These are phyloP conservation scores for Brassica carinata DNA, from an alignment of 345 rosid species.

Conservation along the genomic window DNA sequence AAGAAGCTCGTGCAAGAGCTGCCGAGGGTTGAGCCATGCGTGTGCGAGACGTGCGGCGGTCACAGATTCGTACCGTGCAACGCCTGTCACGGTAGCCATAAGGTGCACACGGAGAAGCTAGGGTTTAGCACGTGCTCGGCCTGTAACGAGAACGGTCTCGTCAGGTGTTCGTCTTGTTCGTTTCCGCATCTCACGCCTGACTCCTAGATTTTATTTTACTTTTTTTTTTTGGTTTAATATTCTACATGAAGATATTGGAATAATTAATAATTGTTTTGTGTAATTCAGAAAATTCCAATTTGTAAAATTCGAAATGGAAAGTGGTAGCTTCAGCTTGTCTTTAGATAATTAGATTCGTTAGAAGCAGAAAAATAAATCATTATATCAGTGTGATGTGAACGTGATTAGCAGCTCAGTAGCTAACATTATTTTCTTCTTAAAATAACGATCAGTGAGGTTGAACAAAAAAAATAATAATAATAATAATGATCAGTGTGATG, in stretches of 20 bases:
- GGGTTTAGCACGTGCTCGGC: slow-evolving; percentile 64
- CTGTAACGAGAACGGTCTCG: slow-evolving; percentile 90
- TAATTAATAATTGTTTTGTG: slow-evolving; percentile 16
- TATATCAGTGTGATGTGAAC: slow-evolving; percentile 33
- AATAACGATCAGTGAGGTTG: neutral
- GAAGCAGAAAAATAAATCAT: slow-evolving; percentile 5
- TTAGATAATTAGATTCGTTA: slow-evolving; percentile 20
- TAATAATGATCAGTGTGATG: neutral
- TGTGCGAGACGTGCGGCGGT: slow-evolving; percentile 69
- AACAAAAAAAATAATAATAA: too few relatives aligned
- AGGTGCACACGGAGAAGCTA: slow-evolving; percentile 62
- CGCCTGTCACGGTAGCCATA: slow-evolving; percentile 78
- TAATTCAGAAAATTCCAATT: slow-evolving; percentile 28
- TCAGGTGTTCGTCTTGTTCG: slow-evolving; percentile 85
- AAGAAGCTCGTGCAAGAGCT: slow-evolving; percentile 71
- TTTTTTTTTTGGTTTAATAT: neutral
- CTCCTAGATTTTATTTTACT: slow-evolving; percentile 7
- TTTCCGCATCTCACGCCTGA: slow-evolving; percentile 40
- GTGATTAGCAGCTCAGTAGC: slow-evolving; percentile 34
- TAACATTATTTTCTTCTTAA: neutral
- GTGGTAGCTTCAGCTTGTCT: neutral
- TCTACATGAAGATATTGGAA: slow-evolving; percentile 17
- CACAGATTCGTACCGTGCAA: slow-evolving; percentile 66
- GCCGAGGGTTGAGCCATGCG: slow-evolving; percentile 50
- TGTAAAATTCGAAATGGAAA: slow-evolving; percentile 33